phyloP scores from a whole-genome alignment of 164 flowering plant species.

The Macadamia integrifolia region DNA sequence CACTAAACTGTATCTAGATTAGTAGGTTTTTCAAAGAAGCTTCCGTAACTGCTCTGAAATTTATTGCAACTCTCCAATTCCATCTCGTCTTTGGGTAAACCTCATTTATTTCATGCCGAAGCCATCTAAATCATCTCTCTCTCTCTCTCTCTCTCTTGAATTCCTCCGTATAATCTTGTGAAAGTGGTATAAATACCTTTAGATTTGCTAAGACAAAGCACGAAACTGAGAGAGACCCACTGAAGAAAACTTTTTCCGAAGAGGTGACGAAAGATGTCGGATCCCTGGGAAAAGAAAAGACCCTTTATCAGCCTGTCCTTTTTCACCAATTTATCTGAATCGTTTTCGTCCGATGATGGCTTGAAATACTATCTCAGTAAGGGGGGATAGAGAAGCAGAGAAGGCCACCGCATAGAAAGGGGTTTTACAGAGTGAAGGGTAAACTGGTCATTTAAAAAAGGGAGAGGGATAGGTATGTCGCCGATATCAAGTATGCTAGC shows the following conservation, averaged over 20 bases:
- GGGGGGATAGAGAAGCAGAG: no score
- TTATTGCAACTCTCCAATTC: neutral
- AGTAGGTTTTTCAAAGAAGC: no score
- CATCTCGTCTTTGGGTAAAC: neutral
- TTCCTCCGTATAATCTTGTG: neutral
- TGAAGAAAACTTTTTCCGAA: neutral
- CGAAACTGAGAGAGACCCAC: neutral
- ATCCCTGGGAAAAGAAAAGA: conserved; percentile 14
- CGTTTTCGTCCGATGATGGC: conserved; percentile 6
- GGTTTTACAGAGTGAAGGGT: no score
- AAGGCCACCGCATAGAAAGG: no score
- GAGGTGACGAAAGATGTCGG: conserved; percentile 9
- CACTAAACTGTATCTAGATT: neutral
- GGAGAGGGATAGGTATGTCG: no score
- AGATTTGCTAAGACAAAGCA: conserved; percentile 3
- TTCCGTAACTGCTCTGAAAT: neutral
- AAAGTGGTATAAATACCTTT: neutral
- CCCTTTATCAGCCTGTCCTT: conserved; percentile 24
- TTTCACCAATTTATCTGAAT: conserved; percentile 20
- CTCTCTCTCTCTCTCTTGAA: neutral
- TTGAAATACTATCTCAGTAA: no score
- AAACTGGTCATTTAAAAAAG: no score
- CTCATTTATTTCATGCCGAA: neutral
- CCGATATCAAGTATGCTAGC: no score
- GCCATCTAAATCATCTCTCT: no score